These are phyloP conservation scores for Coemansia sp. DNA, from an alignment of 371 early-diverging fungal species.

Conservation along the genomic window DNA sequence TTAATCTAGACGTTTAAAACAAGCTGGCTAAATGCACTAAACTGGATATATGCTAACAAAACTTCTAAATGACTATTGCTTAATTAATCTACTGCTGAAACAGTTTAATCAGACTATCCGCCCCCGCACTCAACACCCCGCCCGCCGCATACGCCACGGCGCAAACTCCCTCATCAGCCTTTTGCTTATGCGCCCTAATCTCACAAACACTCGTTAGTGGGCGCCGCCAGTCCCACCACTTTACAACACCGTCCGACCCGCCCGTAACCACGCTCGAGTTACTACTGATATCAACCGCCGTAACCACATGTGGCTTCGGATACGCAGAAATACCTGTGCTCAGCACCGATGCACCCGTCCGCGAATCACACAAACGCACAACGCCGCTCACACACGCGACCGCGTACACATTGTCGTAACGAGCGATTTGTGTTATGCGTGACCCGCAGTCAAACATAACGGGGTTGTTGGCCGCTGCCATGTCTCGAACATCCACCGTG, in stretches of 20 bases:
- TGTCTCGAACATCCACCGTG: slow-evolving; percentile 14
- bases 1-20: too few relatives aligned
- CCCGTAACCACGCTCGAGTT: slow-evolving; percentile 22
- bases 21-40: too few relatives aligned
- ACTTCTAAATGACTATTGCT: not conserved
- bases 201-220: slow-evolving; percentile 12
- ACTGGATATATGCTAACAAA: not conserved
- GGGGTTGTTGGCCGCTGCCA: not conserved
- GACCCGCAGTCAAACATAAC: not conserved
- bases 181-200: slow-evolving; percentile 15
- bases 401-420: slow-evolving; percentile 5
- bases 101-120: slow-evolving; percentile 17
- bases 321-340: slow-evolving; percentile 4
- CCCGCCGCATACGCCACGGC: not conserved
- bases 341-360: slow-evolving; percentile 4
- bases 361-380: slow-evolving; percentile 32
- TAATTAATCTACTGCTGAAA: not conserved
- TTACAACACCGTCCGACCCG: slow-evolving; percentile 36
- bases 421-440: not conserved
- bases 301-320: not conserved
- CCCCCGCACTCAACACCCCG: slow-evolving; percentile 28
- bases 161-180: slow-evolving; percentile 43
- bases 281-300: slow-evolving; percentile 12
- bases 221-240: slow-evolving; percentile 48
- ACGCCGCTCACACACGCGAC: slow-evolving; percentile 21